These are phyloP conservation scores for Dipteronia dyeriana DNA, from an alignment of 345 rosid genomes.

Conservation along the genomic window DNA sequence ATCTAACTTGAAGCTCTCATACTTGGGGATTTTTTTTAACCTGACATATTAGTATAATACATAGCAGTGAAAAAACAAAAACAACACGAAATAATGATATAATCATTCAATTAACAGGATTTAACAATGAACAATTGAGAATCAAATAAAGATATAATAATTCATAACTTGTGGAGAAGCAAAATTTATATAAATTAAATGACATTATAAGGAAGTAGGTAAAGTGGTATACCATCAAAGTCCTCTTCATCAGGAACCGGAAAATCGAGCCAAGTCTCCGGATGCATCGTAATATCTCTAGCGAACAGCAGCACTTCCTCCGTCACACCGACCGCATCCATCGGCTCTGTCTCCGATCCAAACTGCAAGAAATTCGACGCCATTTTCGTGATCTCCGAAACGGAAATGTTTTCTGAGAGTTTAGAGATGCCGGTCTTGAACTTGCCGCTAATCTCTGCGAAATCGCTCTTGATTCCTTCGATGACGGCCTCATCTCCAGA, in stretches of 20 bases:
- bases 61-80: too few relatives aligned
- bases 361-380: conserved; percentile 57
- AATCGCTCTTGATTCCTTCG: conserved; percentile 62
- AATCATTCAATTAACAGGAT: too few relatives aligned
- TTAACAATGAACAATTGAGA: too few relatives aligned
- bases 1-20: too few relatives aligned
- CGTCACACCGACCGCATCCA: conserved; percentile 69
- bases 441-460: conserved; percentile 68
- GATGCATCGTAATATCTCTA: conserved; percentile 85
- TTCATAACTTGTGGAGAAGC: too few relatives aligned
- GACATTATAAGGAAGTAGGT: background rate
- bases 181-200: background rate
- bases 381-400: conserved; percentile 69
- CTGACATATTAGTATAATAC: too few relatives aligned
- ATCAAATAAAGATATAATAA: too few relatives aligned
- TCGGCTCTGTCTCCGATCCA: conserved; percentile 46
- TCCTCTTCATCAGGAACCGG: conserved; percentile 65
- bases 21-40: too few relatives aligned
- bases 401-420: conserved; percentile 56
- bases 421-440: conserved; percentile 66
- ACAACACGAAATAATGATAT: too few relatives aligned
- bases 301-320: conserved; percentile 84
- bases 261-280: conserved; percentile 93
- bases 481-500: conserved; percentile 49
- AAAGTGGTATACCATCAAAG: conserved; percentile 78